Conservation (phyloP, 495 filamentous ascomycete genomes). For the Tuber borchii region DNA sequence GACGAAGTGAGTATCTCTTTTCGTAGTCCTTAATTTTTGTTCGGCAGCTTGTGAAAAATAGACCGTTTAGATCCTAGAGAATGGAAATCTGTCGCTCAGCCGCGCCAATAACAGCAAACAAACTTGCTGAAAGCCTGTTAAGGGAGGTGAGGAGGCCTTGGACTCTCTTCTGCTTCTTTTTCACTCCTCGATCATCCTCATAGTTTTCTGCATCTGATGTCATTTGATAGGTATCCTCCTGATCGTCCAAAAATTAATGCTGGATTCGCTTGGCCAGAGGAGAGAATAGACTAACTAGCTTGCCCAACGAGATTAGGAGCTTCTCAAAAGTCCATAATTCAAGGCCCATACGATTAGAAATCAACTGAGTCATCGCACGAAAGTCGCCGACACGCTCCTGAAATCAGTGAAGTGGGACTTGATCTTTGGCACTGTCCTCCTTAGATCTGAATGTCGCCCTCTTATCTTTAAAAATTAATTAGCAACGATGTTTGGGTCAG, state of each 20-base stretch:
- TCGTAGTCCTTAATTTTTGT: too few species aligned
- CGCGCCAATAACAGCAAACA: too few species aligned
- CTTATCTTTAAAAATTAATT: background rate
- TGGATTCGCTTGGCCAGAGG: background rate
- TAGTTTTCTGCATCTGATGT: background rate
- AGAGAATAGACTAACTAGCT: background rate
- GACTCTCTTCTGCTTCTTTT: too few species aligned
- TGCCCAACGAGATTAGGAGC: background rate
- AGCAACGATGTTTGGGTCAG: too few species aligned
- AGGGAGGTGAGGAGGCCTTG: too few species aligned
- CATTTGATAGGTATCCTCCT: background rate
- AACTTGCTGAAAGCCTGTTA: too few species aligned
- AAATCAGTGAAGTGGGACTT: background rate
- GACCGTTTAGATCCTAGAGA: too few species aligned
- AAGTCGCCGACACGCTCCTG: conserved; percentile 1
- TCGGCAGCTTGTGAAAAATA: too few species aligned
- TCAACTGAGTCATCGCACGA: background rate
- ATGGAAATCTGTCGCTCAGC: too few species aligned
- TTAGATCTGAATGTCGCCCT: background rate
- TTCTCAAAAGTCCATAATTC: background rate
- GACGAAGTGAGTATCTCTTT: too few species aligned
- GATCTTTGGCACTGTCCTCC: background rate
- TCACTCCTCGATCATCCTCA: too few species aligned
- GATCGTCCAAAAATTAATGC: background rate
- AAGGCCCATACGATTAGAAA: background rate